phyloP scores from a whole-genome alignment of 164 flowering plant species.

The Magnolia kwangsiensis region DNA sequence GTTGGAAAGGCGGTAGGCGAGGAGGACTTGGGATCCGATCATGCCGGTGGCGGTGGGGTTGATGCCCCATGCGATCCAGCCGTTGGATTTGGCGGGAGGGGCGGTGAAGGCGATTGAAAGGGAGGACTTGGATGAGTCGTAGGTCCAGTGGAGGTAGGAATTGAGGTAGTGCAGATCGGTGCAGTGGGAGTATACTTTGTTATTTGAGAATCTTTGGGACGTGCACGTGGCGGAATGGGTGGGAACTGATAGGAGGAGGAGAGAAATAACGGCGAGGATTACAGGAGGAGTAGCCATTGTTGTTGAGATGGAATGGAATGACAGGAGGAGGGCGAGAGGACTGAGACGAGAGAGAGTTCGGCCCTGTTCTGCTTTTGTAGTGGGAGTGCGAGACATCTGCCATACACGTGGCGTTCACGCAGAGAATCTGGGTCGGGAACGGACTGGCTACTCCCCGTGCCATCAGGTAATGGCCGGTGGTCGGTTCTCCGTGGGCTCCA shows the following conservation, averaged over 20 bases:
- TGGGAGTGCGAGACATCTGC: background rate
- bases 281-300: background rate
- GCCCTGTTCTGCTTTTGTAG: background rate
- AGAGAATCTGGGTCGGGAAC: background rate
- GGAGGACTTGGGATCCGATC: conserved; percentile 28
- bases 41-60: conserved; percentile 33
- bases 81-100: conserved; percentile 17
- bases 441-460: too few species aligned
- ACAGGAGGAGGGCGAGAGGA: background rate
- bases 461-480: too few species aligned
- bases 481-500: too few species aligned
- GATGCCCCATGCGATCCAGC: conserved; percentile 37
- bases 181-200: conserved; percentile 19
- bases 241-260: background rate
- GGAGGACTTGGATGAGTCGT: conserved; percentile 15
- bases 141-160: conserved; percentile 29
- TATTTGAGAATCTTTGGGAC: conserved; percentile 19
- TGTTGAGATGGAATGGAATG: background rate
- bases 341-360: background rate
- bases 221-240: conserved; percentile 12
- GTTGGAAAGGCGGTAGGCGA: conserved; percentile 15
- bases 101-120: conserved; percentile 28
- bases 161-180: conserved; percentile 23
- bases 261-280: background rate
- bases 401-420: background rate